Conservation (phyloP, 495 filamentous ascomycete species). For the Annulohypoxylon maeteangense region DNA sequence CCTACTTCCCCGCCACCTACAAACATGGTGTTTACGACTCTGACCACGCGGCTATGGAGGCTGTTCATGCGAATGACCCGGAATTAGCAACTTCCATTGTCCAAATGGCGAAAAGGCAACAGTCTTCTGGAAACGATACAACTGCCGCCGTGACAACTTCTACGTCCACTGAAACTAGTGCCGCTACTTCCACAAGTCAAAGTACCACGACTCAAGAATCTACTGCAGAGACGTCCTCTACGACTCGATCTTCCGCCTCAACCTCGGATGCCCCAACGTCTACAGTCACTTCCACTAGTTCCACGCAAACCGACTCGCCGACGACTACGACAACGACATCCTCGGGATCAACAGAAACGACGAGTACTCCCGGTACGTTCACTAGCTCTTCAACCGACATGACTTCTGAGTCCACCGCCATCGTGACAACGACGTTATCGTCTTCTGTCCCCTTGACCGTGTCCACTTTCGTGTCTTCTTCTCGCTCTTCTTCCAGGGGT, state of each 20-base stretch:
- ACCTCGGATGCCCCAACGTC: constrained; percentile 31
- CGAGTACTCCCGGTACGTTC: constrained; percentile 38
- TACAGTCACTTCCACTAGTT: constrained; percentile 17
- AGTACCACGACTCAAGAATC: constrained; percentile 32
- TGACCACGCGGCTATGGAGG: constrained; percentile 50
- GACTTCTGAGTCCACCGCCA: constrained; percentile 11
- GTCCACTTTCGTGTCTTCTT: constrained; percentile 17
- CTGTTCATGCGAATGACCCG: constrained; percentile 44
- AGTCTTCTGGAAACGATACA: constrained; percentile 39
- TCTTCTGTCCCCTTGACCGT: constrained; percentile 15
- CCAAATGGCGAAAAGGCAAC: constrained; percentile 51
- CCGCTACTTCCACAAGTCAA: constrained; percentile 30
- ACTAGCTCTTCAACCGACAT: constrained; percentile 14
- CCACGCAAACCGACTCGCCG: constrained; percentile 13
- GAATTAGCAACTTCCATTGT: constrained; percentile 50
- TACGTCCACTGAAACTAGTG: constrained; percentile 26
- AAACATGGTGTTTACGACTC: constrained; percentile 52
- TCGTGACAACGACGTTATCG: constrained; percentile 8
- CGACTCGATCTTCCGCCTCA: constrained; percentile 11
- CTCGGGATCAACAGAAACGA: constrained; percentile 27
- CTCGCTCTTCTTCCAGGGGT: constrained; percentile 28
- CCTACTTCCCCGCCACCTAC: constrained; percentile 52
- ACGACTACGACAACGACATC: constrained; percentile 29
- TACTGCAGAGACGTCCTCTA: constrained; percentile 28
- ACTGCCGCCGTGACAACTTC: constrained; percentile 9